Percentiles rank a stretch among this genome's conserved stretches.
Conservation (phyloP, 495 filamentous ascomycete genomes). For the Margaritispora aquatica region DNA sequence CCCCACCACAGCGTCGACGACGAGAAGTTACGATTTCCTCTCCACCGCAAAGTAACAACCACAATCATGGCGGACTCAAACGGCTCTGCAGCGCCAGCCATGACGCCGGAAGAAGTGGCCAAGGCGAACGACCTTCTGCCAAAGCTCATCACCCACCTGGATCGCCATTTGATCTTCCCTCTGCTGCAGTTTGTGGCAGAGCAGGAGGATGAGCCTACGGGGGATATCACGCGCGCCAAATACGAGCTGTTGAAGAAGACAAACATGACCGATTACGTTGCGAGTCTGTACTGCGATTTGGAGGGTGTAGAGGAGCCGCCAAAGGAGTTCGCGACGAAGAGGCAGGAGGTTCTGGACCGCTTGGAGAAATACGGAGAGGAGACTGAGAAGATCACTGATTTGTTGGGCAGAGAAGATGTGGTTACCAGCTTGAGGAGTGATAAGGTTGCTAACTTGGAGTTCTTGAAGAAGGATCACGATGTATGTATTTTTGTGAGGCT, state of each 20-base stretch:
- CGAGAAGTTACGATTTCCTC: too few relatives aligned
- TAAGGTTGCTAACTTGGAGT: conserved; percentile 96
- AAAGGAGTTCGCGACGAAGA: conserved; percentile 77
- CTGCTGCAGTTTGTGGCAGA: conserved; percentile 74
- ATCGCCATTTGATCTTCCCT: conserved; percentile 92
- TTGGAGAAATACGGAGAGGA: conserved; percentile 76
- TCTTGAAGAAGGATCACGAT: conserved; percentile 86
- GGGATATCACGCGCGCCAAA: conserved; percentile 73
- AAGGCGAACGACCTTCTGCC: conserved; percentile 76
- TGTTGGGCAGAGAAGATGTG: conserved; percentile 81
- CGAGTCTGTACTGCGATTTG: conserved; percentile 79
- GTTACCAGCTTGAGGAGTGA: conserved; percentile 83
- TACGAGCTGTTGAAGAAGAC: conserved; percentile 90
- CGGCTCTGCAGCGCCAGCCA: conserved; percentile 39
- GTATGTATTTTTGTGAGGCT: conserved; percentile 35
- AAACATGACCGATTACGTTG: conserved; percentile 97
- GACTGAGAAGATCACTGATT: conserved; percentile 75
- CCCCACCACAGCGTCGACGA: conserved; percentile 18
- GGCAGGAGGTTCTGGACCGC: conserved; percentile 78
- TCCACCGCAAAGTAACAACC: too few relatives aligned
- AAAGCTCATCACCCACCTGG: conserved; percentile 85
- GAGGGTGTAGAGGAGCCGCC: conserved; percentile 72
- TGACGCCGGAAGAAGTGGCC: conserved; percentile 48
- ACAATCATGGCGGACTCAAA: conserved; percentile 64
- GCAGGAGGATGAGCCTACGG: conserved; percentile 51